A percentile compares a stretch with the other conserved stretches of the same genome.
Evolutionary conservation across 257 asterid genomes (phyloP).

Genomic region (Solanum ossicruentum): DNA sequence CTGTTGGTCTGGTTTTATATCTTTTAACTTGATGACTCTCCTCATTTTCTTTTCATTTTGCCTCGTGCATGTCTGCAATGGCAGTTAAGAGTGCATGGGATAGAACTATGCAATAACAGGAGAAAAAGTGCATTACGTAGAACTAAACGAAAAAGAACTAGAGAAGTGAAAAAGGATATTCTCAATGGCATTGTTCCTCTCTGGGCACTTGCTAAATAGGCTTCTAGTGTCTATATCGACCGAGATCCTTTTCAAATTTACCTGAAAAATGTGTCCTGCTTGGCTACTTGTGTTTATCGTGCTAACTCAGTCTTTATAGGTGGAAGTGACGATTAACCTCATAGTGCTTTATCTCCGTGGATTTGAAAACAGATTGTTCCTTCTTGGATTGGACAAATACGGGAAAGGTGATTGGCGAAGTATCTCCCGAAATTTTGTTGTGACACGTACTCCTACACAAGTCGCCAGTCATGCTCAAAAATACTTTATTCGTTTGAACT

Average conservation of each 20-base stretch:
- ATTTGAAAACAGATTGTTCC: slow-evolving; percentile 46
- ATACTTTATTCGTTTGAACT: slow-evolving; percentile 75
- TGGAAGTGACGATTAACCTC: neutral
- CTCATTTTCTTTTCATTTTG: neutral
- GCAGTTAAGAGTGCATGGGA: neutral
- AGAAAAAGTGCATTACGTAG: neutral
- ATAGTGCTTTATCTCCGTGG: neutral
- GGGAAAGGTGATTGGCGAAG: slow-evolving; percentile 98
- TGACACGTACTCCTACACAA: slow-evolving; percentile 89
- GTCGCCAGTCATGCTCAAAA: slow-evolving; percentile 97
- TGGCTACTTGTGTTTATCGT: neutral
- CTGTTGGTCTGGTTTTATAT: neutral
- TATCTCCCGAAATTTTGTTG: slow-evolving; percentile 79
- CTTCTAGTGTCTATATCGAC: neutral
- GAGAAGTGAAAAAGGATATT: neutral
- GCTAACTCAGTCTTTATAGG: neutral
- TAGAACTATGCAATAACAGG: neutral
- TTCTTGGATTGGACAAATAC: slow-evolving; percentile 78
- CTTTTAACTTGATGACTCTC: neutral
- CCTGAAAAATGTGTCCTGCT: neutral
- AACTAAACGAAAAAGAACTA: neutral
- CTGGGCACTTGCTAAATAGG: neutral
- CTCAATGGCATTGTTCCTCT: neutral
- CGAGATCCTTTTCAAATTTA: neutral
- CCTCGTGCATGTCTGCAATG: neutral